Conservation (phyloP, 129 eudicot species). For the Silybum marianum region DNA sequence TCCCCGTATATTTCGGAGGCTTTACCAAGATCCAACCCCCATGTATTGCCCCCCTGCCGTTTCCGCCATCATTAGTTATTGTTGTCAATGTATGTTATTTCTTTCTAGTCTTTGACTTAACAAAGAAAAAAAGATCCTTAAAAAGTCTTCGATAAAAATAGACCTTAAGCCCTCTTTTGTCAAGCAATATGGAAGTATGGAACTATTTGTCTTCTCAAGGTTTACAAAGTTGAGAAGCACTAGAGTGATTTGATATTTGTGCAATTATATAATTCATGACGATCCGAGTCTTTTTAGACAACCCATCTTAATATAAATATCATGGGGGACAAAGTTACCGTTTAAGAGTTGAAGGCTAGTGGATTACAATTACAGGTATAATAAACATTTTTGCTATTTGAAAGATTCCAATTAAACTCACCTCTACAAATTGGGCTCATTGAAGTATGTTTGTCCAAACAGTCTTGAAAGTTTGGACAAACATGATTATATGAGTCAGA, state of each 20-base stretch:
- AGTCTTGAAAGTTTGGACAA: not conserved
- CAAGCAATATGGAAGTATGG: not conserved
- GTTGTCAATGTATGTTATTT: not conserved
- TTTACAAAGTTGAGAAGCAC: not conserved
- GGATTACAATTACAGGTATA: not conserved
- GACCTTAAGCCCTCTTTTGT: not conserved
- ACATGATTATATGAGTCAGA: not conserved
- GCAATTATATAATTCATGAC: not conserved
- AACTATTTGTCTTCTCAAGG: not conserved
- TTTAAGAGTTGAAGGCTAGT: not conserved
- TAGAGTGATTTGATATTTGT: not conserved
- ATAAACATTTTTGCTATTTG: not conserved
- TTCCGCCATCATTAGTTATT: not conserved
- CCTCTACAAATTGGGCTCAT: not conserved
- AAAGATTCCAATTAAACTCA: not conserved
- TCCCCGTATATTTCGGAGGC: not conserved
- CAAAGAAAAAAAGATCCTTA: not conserved
- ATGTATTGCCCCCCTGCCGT: not conserved
- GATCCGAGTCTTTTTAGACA: not conserved
- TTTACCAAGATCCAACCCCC: not conserved
- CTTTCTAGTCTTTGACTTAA: not conserved
- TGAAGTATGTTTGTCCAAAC: slow-evolving; percentile 1
- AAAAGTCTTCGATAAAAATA: not conserved
- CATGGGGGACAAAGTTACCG: not conserved
- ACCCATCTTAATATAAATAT: not conserved